phyloP scores from a whole-genome alignment of 495 filamentous ascomycete species.

The Penicillium daleae region DNA sequence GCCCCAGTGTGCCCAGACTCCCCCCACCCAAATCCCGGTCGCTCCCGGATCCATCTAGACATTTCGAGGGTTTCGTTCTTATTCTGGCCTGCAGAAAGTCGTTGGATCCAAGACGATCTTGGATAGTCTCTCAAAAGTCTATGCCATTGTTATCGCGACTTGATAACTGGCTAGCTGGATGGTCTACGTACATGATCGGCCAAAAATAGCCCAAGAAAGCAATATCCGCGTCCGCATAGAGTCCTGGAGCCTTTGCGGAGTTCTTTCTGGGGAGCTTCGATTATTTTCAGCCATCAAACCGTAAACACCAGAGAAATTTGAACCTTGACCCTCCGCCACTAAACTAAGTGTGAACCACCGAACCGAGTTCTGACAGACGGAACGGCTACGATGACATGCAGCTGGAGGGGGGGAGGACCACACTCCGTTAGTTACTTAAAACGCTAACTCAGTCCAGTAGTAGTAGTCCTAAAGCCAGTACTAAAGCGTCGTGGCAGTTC shows the following conservation, averaged over 20 bases:
- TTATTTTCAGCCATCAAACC: not conserved
- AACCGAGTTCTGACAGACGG: slow-evolving; percentile 21
- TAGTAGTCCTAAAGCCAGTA: not conserved
- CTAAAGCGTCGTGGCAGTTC: not conserved
- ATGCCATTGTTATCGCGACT: not conserved
- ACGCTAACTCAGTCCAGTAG: not conserved
- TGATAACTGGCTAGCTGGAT: not conserved
- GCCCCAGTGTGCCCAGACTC: slow-evolving; percentile 12
- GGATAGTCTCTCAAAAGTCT: not conserved
- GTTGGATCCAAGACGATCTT: not conserved
- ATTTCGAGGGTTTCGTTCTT: not conserved
- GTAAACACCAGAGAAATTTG: slow-evolving; percentile 4
- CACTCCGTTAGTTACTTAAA: not conserved
- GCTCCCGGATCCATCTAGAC: slow-evolving; percentile 28
- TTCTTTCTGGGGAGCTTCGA: not conserved
- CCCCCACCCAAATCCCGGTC: slow-evolving; percentile 38
- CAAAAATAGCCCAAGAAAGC: not conserved
- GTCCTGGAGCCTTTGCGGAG: not conserved
- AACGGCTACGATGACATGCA: slow-evolving; percentile 33
- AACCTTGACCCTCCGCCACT: slow-evolving; percentile 7
- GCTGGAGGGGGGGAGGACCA: slow-evolving; percentile 9
- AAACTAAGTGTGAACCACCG: not conserved
- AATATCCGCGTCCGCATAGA: not conserved
- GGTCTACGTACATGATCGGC: not conserved
- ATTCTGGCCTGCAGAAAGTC: slow-evolving; percentile 6